Base-by-base conservation (phyloP, 1,139 yeast genomes). In the Lodderomyces elongisporus region DNA sequence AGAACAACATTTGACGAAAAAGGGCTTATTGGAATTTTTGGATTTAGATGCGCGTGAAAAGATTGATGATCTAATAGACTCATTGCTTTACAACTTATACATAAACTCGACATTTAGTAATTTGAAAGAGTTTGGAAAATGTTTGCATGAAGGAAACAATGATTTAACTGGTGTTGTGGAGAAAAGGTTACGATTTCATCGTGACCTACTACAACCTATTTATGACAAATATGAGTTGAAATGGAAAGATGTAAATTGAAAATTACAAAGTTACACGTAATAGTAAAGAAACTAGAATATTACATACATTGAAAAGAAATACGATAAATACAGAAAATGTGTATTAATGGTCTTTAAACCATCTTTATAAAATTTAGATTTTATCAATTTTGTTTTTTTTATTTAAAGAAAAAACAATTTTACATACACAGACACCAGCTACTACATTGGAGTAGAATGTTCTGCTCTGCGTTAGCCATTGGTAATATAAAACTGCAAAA, bases 21-120 rank as follows among this genome's bases (percentile, higher is more conserved):
- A 4, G 36, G 32, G 12, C 25, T 33, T 44, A 28, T 44, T 48
- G 30, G 36, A 30, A 15, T 46, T 32, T 32, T 31, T 43, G 15
- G 31, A 28, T 2, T 20, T 43, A 14, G 28, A 37, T 12, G 30
- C 39, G 15, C 39, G 41, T 5, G 48, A 49, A n/a, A 56, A 66
- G 42, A 38, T 58, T 12, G 73, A 66, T 43, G 73, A 66, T 45
- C 54, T 66, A 43, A 49, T 64, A 10, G 73, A 66, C 41, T 54
- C 66, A 14, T 47, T 62, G 13, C 43, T 66, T 24, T 66, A 66
- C 39, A 60, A 54, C 33, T 33, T 62, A 23, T 60, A 60, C n/a
- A 46, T 55, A 2, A 45, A 56, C 14, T 45, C 51, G 20, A 51
- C 53, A 28, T 35, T 55, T n/a, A 38, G 38, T 12, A 53, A 56